A percentile compares a stretch with the other conserved stretches of the same genome.
These are phyloP conservation scores for Syncephalastrum racemosum DNA, from an alignment of 371 early-diverging fungal species.

Conservation along the genomic window DNA sequence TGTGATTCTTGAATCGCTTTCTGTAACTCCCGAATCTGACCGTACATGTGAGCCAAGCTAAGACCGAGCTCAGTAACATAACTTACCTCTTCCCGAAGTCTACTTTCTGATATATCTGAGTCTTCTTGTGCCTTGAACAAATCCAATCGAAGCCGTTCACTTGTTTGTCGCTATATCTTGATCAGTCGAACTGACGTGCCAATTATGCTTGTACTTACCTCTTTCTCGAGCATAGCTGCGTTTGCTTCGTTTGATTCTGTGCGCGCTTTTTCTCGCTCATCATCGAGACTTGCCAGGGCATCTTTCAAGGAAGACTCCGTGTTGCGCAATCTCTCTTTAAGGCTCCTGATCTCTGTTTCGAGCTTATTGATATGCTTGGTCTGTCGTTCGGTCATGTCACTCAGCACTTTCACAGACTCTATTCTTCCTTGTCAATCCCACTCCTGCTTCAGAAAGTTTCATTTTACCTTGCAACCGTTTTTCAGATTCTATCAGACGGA, in stretches of 20 bases:
- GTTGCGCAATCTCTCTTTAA: slow-evolving; percentile 4
- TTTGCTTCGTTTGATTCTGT: slow-evolving; percentile 47
- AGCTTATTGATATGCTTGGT: slow-evolving; percentile 57
- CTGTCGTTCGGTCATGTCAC: slow-evolving; percentile 60
- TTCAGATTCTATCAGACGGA: slow-evolving; percentile 50
- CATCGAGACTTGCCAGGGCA: slow-evolving; percentile 23
- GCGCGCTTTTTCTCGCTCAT: slow-evolving; percentile 39
- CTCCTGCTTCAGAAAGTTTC: neutral
- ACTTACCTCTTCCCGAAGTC: slow-evolving; percentile 48
- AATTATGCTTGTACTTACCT: slow-evolving; percentile 26
- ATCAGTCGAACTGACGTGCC: neutral
- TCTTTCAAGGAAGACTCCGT: slow-evolving; percentile 18
- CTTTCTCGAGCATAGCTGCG: slow-evolving; percentile 57
- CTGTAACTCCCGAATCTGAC: slow-evolving; percentile 61
- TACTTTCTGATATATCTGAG: slow-evolving; percentile 33
- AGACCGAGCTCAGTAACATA: neutral
- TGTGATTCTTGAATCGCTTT: slow-evolving; percentile 57
- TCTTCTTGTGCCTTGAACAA: slow-evolving; percentile 43
- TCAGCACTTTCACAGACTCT: slow-evolving; percentile 54
- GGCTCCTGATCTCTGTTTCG: slow-evolving; percentile 9
- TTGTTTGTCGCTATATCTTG: slow-evolving; percentile 22
- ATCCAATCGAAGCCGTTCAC: slow-evolving; percentile 53
- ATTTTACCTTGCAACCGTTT: slow-evolving; percentile 52
- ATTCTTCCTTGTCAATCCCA: neutral
- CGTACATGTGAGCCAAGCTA: neutral